phyloP scores from a whole-genome alignment of 331 rosid species.

The Acacia pycnantha region DNA sequence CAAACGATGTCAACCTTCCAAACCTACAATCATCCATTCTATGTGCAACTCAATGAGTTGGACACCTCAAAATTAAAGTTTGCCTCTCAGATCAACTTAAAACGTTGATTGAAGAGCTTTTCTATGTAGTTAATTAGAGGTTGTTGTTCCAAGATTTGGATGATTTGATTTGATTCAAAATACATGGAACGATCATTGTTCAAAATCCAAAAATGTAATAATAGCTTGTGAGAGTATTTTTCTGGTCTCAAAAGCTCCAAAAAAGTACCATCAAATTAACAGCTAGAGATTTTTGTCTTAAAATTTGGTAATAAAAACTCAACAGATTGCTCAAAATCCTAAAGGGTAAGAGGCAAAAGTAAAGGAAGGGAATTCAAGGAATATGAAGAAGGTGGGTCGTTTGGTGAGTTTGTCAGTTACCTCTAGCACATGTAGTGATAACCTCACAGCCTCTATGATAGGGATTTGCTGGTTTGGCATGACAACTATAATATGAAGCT shows the following conservation, averaged over 20 bases:
- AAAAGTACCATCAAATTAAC: not conserved
- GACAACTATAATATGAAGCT: conserved; percentile 85
- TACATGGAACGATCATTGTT: not conserved
- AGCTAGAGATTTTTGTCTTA: not conserved
- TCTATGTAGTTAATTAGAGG: not conserved
- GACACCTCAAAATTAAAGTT: not conserved
- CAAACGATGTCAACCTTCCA: not conserved
- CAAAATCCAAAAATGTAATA: not conserved
- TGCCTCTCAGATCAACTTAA: not conserved
- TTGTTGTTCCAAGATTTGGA: not conserved
- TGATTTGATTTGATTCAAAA: not conserved
- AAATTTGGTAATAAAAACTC: not conserved
- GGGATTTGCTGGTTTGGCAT: conserved; percentile 63
- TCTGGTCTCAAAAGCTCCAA: not conserved
- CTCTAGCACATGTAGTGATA: conserved; percentile 87
- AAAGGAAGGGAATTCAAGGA: not conserved
- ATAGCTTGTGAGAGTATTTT: not conserved
- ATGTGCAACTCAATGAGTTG: not conserved
- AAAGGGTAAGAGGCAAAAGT: not conserved
- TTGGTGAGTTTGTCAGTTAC: conserved; percentile 26
- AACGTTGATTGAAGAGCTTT: not conserved
- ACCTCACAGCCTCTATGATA: conserved; percentile 83
- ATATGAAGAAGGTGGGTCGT: conserved; percentile 21
- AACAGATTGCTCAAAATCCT: not conserved
- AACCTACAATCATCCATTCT: not conserved